phyloP scores from a whole-genome alignment of 2,329 filamentous ascomycete species.

The Aspergillus felis region DNA sequence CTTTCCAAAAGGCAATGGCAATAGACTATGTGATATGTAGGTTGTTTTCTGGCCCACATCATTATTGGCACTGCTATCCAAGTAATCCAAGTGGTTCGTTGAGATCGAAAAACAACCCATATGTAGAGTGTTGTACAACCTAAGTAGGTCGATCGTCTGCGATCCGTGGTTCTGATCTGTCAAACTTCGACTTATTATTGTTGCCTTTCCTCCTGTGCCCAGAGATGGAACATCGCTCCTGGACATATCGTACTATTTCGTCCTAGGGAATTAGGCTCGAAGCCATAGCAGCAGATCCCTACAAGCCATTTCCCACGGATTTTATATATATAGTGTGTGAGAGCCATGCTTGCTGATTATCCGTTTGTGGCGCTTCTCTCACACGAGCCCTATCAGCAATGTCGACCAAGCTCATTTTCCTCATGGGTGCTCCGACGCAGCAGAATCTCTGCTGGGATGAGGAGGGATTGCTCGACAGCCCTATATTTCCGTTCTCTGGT shows the following conservation, averaged over 20 bases:
- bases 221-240: neutral
- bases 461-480: slow-evolving; percentile 47
- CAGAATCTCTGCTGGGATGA: slow-evolving; percentile 54
- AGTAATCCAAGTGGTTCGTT: neutral
- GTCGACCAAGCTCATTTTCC: slow-evolving; percentile 41
- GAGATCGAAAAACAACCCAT: neutral
- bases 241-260: neutral
- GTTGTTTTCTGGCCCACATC: neutral
- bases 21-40: neutral
- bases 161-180: neutral
- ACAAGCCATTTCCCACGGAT: neutral
- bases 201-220: neutral
- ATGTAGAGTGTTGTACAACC: too few species aligned
- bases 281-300: neutral
- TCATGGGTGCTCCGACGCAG: slow-evolving; percentile 60
- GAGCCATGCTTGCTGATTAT: neutral
- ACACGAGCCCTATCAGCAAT: slow-evolving; percentile 14
- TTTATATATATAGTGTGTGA: neutral
- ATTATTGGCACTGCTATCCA: neutral
- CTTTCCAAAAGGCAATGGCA: neutral
- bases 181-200: neutral
- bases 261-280: neutral
- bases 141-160: neutral
- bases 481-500: slow-evolving; percentile 34
- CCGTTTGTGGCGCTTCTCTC: slow-evolving; percentile 3